phyloP scores from a whole-genome alignment of 495 filamentous ascomycete species.

The Penicillium argentinense region DNA sequence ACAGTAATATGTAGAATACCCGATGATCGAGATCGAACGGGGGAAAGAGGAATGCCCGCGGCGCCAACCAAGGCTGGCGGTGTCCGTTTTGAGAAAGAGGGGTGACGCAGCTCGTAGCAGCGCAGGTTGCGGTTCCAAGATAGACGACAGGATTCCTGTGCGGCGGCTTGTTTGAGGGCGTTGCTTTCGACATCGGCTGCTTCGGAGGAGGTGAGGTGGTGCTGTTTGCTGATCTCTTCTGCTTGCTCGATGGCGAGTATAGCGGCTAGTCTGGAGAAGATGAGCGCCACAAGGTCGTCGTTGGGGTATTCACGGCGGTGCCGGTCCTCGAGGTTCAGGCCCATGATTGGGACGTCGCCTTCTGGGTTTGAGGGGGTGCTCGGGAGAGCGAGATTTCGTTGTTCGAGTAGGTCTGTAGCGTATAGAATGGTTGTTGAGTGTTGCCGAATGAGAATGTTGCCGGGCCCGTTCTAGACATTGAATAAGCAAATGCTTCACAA shows the following conservation, averaged over 20 bases:
- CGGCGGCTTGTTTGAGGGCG: constrained; percentile 62
- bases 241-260: constrained; percentile 69
- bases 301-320: constrained; percentile 57
- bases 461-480: constrained; percentile 26
- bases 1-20: constrained; percentile 42
- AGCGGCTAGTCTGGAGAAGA: constrained; percentile 69
- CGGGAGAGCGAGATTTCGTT: constrained; percentile 42
- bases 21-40: constrained; percentile 39
- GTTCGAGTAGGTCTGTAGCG: constrained; percentile 42
- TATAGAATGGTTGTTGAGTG: constrained; percentile 45
- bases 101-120: constrained; percentile 72
- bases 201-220: constrained; percentile 41
- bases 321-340: constrained; percentile 58
- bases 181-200: constrained; percentile 52
- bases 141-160: constrained; percentile 69
- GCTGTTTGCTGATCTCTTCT: constrained; percentile 40
- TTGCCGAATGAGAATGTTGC: constrained; percentile 42
- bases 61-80: constrained; percentile 52
- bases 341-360: constrained; percentile 51
- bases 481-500: constrained; percentile 18
- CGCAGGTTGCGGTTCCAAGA: constrained; percentile 63
- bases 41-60: constrained; percentile 62
- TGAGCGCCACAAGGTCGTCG: constrained; percentile 69
- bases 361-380: constrained; percentile 35
- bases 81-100: constrained; percentile 58